Evolutionary conservation across 2,329 filamentous ascomycete genomes (phyloP), one percentile per base, ranked within the genome.

Genomic region (Xylaria arbuscula): DNA sequence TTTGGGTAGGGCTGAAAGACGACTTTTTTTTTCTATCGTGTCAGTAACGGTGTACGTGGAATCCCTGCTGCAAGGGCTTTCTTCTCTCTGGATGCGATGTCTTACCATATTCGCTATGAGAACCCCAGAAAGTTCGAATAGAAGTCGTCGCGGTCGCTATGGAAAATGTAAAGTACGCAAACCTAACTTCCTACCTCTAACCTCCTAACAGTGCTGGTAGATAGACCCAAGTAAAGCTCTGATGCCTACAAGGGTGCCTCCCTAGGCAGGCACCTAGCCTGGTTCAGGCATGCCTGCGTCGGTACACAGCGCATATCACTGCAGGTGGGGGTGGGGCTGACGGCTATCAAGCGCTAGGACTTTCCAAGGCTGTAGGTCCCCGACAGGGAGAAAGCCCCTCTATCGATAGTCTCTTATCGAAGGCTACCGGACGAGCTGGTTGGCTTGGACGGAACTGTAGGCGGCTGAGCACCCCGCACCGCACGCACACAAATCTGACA

Each of bases 1-100:
- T 98, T 84, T 98, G 95, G 72, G 94, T 97, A 78, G 95, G 94
- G 84, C 94, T 96, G 82, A 91, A 91, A 75, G 88, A 90, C 74
- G 83, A 79, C 84, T 84, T 75, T 71, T 55, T 13, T 28, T 32
- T 51, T 51, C 36, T 9, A 34, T 19, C 42, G 36, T 48, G 65
- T 73, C 63, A 75, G 71, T 28, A 55, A 60, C 15, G 36, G 19
- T 17, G 17, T 2, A 24, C 42, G 40, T 42, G 38, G 11, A n/a
- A n/a, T n/a, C n/a, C n/a, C n/a, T n/a, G n/a, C n/a, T n/a, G n/a
- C n/a, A n/a, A n/a, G n/a, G n/a, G n/a, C n/a, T n/a, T n/a, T n/a
- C n/a, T n/a, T n/a, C n/a, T 0, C 15, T 10, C n/a, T 17, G n/a
- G 22, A 28, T 28, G 17, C n/a, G 40, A 34, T 42, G 55, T 40